These are phyloP conservation scores for Emergomyces pasteurianus DNA, from an alignment of 2,329 filamentous ascomycete genomes.

Conservation along the genomic window DNA sequence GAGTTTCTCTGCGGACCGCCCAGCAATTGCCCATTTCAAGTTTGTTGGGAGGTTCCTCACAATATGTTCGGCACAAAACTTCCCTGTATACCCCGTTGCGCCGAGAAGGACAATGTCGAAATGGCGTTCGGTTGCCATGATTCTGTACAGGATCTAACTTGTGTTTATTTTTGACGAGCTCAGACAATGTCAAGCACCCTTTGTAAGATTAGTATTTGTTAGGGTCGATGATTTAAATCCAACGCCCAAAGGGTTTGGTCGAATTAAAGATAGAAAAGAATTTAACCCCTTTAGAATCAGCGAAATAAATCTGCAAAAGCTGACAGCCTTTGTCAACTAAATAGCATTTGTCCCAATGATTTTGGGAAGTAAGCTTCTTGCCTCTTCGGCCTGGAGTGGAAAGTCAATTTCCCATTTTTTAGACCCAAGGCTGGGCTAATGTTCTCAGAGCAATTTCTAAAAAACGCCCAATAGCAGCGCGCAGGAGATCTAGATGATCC, in stretches of 20 bases:
- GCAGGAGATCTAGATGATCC: too few relatives aligned
- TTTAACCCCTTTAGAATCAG: neutral
- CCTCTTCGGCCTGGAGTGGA: neutral
- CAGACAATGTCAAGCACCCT: neutral
- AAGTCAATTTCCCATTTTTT: neutral
- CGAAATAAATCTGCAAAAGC: neutral
- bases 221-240: neutral
- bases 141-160: neutral
- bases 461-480: too few relatives aligned
- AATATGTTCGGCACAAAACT: slow-evolving; percentile 64
- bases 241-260: neutral
- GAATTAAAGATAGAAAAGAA: neutral
- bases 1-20: slow-evolving; percentile 67
- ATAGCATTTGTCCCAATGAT: neutral
- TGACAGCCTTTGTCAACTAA: neutral
- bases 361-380: neutral
- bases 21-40: slow-evolving; percentile 78
- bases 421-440: neutral
- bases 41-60: slow-evolving; percentile 57
- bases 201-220: neutral
- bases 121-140: slow-evolving; percentile 25
- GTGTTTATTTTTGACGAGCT: neutral
- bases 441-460: neutral
- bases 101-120: slow-evolving; percentile 58
- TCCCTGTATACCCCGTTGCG: slow-evolving; percentile 74